A percentile compares a stretch with the other conserved stretches of the same genome.
Conservation (phyloP, 257 asterid genomes). For the Echites panduratus region DNA sequence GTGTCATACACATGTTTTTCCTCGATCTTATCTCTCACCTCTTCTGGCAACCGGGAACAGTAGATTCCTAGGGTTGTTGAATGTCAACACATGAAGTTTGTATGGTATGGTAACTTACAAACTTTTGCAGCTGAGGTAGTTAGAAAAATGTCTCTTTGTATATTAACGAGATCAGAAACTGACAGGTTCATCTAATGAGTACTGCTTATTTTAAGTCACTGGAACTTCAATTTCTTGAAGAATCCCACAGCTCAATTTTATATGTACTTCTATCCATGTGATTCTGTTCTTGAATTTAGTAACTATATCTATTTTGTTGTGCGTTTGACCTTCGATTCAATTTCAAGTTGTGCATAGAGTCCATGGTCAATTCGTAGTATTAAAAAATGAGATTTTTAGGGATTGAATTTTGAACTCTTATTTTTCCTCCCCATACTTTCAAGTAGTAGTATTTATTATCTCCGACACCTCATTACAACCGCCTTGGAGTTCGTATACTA, state of each 20-base stretch:
- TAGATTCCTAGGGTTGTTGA: conserved; percentile 6
- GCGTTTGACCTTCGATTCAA: conserved; percentile 11
- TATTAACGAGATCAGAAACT: conserved; percentile 4
- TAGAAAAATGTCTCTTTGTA: neutral
- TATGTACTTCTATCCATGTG: neutral
- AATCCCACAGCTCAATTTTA: conserved; percentile 12
- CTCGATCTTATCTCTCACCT: neutral
- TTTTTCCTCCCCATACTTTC: neutral
- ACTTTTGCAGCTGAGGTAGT: neutral
- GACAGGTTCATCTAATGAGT: neutral
- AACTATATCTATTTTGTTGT: neutral
- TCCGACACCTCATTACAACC: conserved; percentile 20
- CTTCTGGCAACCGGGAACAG: neutral
- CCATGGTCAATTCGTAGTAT: neutral
- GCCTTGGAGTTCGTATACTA: conserved; percentile 24
- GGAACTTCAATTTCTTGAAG: neutral
- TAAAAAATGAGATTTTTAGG: neutral
- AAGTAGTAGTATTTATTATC: too few species aligned
- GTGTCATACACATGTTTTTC: neutral
- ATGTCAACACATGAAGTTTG: conserved; percentile 8
- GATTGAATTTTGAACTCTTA: neutral
- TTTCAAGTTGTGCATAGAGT: neutral
- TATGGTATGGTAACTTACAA: neutral
- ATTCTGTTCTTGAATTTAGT: neutral
- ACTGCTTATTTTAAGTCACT: neutral